Percentiles rank a stretch among this genome's conserved stretches.
phyloP scores from a whole-genome alignment of 257 asterid species.

The Solanum rostratum region DNA sequence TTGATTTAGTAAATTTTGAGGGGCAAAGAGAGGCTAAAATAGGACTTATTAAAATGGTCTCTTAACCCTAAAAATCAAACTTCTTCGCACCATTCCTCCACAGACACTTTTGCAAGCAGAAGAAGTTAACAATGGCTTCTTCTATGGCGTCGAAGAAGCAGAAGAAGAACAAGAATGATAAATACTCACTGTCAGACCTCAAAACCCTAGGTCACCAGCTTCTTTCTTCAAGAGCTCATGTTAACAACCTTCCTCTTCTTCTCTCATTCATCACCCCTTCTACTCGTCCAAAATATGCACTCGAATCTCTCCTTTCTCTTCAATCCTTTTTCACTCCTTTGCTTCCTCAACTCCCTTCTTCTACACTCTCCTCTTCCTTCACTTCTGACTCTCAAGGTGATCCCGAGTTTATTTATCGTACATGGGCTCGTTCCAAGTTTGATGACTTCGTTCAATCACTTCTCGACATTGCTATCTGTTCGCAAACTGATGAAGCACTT shows the following conservation, averaged over 20 bases:
- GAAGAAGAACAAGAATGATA: conserved; percentile 11
- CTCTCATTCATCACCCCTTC: conserved; percentile 37
- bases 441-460: conserved; percentile 7
- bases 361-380: not conserved
- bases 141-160: conserved; percentile 14
- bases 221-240: conserved; percentile 54
- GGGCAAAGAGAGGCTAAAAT: too few relatives aligned
- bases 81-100: too few relatives aligned
- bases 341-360: conserved; percentile 41
- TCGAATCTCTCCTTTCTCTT: conserved; percentile 70
- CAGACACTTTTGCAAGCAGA: not conserved
- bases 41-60: not conserved
- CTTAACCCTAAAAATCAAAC: not conserved
- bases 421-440: conserved; percentile 9
- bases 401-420: conserved; percentile 8
- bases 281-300: conserved; percentile 42
- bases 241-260: conserved; percentile 67
- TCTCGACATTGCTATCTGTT: not conserved
- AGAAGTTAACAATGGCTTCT: conserved; percentile 10
- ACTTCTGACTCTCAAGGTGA: not conserved
- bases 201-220: conserved; percentile 59
- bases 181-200: conserved; percentile 24
- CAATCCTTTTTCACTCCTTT: conserved; percentile 82
- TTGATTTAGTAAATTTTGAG: too few relatives aligned
- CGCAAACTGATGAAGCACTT: not conserved